Evolutionary conservation across 2,329 filamentous ascomycete genomes (phyloP).

Genomic region (Akanthomyces uredinophilus): DNA sequence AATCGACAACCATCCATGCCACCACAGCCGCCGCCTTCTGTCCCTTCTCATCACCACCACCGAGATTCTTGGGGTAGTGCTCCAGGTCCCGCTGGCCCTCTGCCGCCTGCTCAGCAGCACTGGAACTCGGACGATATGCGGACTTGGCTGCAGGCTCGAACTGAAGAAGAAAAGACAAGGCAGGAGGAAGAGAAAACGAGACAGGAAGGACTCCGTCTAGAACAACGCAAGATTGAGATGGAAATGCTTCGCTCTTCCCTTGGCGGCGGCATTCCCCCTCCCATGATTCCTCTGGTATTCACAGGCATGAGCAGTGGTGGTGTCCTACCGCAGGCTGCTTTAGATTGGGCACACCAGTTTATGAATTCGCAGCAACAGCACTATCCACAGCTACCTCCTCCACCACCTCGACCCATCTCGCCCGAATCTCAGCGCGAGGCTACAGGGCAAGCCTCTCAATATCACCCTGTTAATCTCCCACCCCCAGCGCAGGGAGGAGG

Average conservation of each 20-base stretch:
- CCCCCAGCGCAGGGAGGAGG: constrained; percentile 29
- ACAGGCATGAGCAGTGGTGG: constrained; percentile 61
- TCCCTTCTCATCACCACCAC: constrained; percentile 28
- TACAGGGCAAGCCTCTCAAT: constrained; percentile 33
- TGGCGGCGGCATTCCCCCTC: constrained; percentile 64
- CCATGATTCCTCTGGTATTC: constrained; percentile 71
- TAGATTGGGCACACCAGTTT: constrained; percentile 67
- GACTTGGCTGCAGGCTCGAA: constrained; percentile 64
- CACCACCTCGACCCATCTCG: constrained; percentile 40
- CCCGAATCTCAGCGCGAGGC: constrained; percentile 52
- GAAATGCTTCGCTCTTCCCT: constrained; percentile 67
- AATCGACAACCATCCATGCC: constrained; percentile 21
- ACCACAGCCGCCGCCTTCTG: constrained; percentile 20
- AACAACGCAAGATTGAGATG: constrained; percentile 68
- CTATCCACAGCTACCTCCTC: constrained; percentile 45
- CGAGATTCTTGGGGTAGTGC: constrained; percentile 31
- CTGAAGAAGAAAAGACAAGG: constrained; percentile 66
- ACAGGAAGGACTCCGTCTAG: constrained; percentile 61
- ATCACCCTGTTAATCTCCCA: constrained; percentile 35
- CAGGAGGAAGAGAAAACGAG: constrained; percentile 69
- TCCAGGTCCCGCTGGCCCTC: constrained; percentile 36
- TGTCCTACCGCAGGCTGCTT: constrained; percentile 51
- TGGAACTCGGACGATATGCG: constrained; percentile 69
- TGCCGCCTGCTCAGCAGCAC: constrained; percentile 60
- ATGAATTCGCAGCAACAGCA: constrained; percentile 46